Evolutionary conservation across 306 rosid genomes (phyloP).

Genomic region (Begonia masoniana): DNA sequence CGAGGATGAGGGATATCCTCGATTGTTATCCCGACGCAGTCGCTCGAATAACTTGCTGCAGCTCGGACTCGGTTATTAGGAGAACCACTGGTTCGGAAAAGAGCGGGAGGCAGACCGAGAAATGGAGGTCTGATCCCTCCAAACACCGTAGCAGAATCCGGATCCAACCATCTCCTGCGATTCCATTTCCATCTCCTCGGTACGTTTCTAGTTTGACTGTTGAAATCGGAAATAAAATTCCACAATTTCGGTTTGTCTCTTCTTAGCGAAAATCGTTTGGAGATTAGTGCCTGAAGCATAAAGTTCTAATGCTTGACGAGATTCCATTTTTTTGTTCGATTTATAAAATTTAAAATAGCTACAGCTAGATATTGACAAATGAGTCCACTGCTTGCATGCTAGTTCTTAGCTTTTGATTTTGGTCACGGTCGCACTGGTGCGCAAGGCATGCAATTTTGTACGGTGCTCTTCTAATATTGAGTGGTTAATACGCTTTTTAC

Average conservation of each 20-base stretch:
- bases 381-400: too few relatives aligned
- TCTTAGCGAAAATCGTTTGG: too few relatives aligned
- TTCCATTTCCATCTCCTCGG: conserved; percentile 79
- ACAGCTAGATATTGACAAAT: too few relatives aligned
- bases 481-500: conserved; percentile 1
- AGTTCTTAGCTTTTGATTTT: too few relatives aligned
- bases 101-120: conserved; percentile 38
- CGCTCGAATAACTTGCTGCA: conserved; percentile 30
- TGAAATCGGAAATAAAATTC: background rate
- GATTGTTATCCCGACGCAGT: conserved; percentile 20
- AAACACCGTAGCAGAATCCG: conserved; percentile 45
- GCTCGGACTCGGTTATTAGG: conserved; percentile 49
- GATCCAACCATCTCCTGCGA: conserved; percentile 51
- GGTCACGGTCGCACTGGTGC: too few relatives aligned
- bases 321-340: too few relatives aligned
- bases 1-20: conserved; percentile 20
- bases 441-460: too few relatives aligned
- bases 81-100: conserved; percentile 32
- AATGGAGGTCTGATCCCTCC: conserved; percentile 44
- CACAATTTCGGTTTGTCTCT: too few relatives aligned
- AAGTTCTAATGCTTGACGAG: too few relatives aligned
- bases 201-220: conserved; percentile 13
- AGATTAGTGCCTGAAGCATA: too few relatives aligned
- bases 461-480: too few relatives aligned
- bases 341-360: too few relatives aligned